Conservation (phyloP, 108 stramenopile genomes). For the Fragilariopsis cylindrus region DNA sequence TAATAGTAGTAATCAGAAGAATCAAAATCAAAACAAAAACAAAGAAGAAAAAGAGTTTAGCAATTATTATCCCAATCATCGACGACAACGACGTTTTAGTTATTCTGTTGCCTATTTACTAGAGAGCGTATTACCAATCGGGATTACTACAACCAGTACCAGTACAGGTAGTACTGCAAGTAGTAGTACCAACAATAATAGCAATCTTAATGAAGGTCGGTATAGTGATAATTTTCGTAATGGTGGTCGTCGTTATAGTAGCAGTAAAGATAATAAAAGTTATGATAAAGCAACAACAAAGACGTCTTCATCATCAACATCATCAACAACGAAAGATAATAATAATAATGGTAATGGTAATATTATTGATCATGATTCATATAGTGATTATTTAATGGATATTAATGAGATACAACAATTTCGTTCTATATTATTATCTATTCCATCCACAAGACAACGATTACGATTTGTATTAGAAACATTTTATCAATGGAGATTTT, state of each 20-base stretch:
- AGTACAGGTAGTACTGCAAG: no score
- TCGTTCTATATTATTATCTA: constrained; percentile 51
- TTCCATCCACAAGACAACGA: constrained; percentile 52
- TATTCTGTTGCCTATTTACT: constrained; percentile 60
- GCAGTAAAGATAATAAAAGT: no score
- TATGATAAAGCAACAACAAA: no score
- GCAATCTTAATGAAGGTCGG: no score
- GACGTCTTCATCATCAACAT: no score
- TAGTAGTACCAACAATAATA: no score
- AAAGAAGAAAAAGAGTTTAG: no score
- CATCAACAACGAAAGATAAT: no score
- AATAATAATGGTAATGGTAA: no score
- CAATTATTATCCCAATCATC: constrained; percentile 64
- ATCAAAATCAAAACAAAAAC: no score
- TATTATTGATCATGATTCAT: background rate
- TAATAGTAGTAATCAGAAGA: background rate
- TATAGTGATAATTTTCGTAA: background rate
- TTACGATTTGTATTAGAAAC: constrained; percentile 31
- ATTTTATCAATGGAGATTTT: constrained; percentile 20
- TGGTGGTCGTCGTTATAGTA: background rate
- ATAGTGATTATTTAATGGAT: background rate
- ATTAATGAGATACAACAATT: constrained; percentile 24
- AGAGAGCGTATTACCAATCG: constrained; percentile 27
- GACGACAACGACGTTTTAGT: constrained; percentile 63
- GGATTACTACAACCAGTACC: background rate